Percentiles rank a stretch among this genome's conserved stretches.
phyloP scores from a whole-genome alignment of 2,329 filamentous ascomycete genomes.

The Aureobasidium sp. region DNA sequence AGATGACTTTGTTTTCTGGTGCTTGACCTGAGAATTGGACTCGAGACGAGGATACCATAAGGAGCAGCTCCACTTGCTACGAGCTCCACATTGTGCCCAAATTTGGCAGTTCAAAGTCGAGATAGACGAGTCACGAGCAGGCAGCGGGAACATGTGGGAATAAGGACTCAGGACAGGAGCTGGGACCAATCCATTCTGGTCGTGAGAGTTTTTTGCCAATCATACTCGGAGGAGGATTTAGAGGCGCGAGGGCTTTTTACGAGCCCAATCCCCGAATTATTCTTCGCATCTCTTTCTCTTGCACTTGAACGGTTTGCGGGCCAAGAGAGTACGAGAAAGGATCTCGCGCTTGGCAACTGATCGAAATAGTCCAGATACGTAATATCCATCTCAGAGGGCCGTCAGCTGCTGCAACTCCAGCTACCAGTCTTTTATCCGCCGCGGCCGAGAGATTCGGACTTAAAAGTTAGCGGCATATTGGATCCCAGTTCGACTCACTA shows the following conservation, averaged over 20 bases:
- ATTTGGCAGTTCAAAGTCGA: neutral
- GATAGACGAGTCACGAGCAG: neutral
- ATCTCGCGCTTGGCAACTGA: neutral
- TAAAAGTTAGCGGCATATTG: conserved; percentile 11
- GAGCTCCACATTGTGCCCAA: neutral
- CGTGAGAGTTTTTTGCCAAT: conserved; percentile 8
- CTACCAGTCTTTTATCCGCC: neutral
- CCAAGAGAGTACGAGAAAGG: neutral
- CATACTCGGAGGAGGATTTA: neutral
- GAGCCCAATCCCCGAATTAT: neutral
- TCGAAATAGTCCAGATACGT: neutral
- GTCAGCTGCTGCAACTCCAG: neutral
- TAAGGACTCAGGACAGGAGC: neutral
- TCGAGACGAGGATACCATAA: neutral
- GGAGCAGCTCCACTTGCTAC: neutral
- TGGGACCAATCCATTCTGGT: conserved; percentile 5
- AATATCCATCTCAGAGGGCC: neutral
- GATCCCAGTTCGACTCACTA: conserved; percentile 2
- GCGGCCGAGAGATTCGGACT: conserved; percentile 9
- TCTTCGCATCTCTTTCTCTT: neutral
- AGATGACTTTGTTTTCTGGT: neutral
- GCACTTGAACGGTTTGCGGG: neutral
- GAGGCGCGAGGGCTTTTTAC: neutral
- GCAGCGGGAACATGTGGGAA: conserved; percentile 8
- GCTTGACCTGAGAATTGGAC: neutral